These are phyloP conservation scores for Lactarius indigo DNA, from an alignment of 768 basidiomycete species.

Conservation along the genomic window DNA sequence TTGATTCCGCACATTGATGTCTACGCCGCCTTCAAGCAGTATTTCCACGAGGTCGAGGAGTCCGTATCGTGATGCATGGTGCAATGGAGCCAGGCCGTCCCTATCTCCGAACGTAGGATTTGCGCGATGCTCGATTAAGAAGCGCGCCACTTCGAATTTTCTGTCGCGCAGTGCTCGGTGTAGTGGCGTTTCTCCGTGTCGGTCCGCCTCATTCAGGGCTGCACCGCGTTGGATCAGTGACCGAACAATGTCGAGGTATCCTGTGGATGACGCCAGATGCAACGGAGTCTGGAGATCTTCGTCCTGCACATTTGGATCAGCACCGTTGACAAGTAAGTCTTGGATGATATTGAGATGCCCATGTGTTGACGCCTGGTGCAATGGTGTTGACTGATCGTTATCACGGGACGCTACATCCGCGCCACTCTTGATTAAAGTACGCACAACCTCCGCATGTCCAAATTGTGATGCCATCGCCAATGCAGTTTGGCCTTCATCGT, in stretches of 20 bases:
- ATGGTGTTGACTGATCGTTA: neutral
- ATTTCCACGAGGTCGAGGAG: neutral
- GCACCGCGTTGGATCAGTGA: neutral
- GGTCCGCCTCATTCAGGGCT: neutral
- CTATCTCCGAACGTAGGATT: neutral
- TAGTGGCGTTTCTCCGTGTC: neutral
- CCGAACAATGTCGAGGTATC: neutral
- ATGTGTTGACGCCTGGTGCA: neutral
- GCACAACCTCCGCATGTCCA: neutral
- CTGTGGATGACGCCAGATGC: neutral
- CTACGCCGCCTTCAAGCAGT: neutral
- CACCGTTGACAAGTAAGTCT: neutral
- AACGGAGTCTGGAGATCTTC: neutral
- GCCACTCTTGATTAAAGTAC: neutral
- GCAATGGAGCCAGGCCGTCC: neutral
- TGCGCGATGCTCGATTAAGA: neutral
- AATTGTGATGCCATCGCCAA: neutral
- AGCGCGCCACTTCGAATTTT: neutral
- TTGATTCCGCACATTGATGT: neutral
- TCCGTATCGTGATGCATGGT: neutral
- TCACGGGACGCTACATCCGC: neutral
- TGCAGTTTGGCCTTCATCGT: neutral
- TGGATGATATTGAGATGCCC: neutral
- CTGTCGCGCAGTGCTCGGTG: accelerated
- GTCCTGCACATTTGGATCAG: neutral